These are phyloP conservation scores for Leccinum pachyderme DNA, from an alignment of 1,284 basidiomycete species.

Conservation along the genomic window DNA sequence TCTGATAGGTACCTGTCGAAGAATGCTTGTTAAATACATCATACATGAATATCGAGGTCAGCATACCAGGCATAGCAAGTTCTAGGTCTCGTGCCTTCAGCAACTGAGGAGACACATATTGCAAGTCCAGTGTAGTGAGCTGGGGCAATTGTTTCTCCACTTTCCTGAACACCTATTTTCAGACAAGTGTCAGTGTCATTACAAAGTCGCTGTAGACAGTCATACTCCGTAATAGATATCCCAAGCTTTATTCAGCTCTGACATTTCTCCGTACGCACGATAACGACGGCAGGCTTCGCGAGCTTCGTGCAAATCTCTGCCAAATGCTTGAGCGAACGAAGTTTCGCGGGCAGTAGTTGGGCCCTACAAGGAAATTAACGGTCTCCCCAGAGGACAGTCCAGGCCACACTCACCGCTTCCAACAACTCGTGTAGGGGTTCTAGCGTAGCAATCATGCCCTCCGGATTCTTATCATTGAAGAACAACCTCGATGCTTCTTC, in stretches of 20 bases:
- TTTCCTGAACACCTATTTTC: conserved; percentile 87
- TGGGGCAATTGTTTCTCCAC: conserved; percentile 93
- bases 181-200: conserved; percentile 8
- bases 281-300: conserved; percentile 89
- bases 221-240: conserved; percentile 92
- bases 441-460: conserved; percentile 94
- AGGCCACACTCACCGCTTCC: conserved; percentile 67
- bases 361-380: conserved; percentile 49
- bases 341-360: conserved; percentile 94
- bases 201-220: neutral
- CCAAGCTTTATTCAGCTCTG: conserved; percentile 98
- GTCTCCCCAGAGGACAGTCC: neutral
- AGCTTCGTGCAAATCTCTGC: conserved; percentile 92
- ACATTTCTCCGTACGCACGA: conserved; percentile 83
- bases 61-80: conserved; percentile 87
- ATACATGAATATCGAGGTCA: neutral
- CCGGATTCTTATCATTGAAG: conserved; percentile 98
- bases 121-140: conserved; percentile 89
- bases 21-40: neutral
- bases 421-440: conserved; percentile 95
- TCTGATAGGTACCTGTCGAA: conserved; percentile 83
- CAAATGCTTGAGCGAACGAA: conserved; percentile 94
- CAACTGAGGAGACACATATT: conserved; percentile 95
- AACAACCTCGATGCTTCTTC: conserved; percentile 97
- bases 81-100: conserved; percentile 89